Conservation (phyloP, 208 protist genomes). For the Naegleria fowleri region DNA sequence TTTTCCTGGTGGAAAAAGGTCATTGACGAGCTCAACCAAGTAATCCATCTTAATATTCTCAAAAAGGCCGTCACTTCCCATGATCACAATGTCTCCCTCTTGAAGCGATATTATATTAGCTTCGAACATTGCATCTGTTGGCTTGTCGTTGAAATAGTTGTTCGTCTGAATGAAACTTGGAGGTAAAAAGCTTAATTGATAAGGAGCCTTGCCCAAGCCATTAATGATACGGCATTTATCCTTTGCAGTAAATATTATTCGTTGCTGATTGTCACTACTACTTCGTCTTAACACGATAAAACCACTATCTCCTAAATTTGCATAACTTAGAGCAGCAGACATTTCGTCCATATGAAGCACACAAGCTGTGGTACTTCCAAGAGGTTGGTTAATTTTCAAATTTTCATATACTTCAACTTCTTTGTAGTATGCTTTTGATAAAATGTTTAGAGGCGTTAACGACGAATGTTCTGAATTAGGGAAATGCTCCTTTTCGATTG, state of each 20-base stretch:
- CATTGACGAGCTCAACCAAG: background rate
- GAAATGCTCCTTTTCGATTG: background rate
- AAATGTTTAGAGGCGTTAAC: background rate
- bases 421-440: background rate
- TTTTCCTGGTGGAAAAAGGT: background rate
- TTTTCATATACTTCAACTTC: background rate
- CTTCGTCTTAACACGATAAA: background rate
- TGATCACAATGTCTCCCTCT: background rate
- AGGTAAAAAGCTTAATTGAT: background rate
- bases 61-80: background rate
- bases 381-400: background rate
- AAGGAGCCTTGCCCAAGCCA: background rate
- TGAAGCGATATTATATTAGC: background rate
- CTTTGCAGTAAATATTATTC: background rate
- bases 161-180: background rate
- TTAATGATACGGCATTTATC: background rate
- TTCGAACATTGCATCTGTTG: background rate
- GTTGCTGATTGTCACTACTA: background rate
- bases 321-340: background rate
- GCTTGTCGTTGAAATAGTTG: background rate
- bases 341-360: background rate
- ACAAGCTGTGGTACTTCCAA: background rate
- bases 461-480: too few species aligned
- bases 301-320: background rate
- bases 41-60: background rate